A percentile compares a stretch with the other conserved stretches of the same genome.
phyloP scores from a whole-genome alignment of 768 basidiomycete genomes.

The Kwoniella dendrophila region DNA sequence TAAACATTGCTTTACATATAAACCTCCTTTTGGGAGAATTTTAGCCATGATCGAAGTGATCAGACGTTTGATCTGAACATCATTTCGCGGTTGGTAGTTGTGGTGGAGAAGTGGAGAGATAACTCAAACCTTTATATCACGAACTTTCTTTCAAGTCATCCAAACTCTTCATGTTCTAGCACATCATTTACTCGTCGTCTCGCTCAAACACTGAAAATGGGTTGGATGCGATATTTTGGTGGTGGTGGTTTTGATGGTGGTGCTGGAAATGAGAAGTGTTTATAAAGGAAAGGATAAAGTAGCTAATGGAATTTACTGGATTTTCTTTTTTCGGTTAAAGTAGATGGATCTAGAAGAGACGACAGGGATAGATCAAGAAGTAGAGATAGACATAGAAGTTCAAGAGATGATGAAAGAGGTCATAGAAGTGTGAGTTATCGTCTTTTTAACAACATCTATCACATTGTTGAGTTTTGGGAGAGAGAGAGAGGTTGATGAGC shows the following conservation, averaged over 20 bases:
- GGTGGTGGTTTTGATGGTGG: background rate
- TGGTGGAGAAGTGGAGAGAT: background rate
- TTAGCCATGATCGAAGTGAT: background rate
- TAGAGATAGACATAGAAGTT: conserved; percentile 49
- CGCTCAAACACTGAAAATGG: too few species aligned
- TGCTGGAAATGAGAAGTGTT: background rate
- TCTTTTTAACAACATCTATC: background rate
- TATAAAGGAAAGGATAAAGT: conserved; percentile 4
- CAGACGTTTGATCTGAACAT: background rate
- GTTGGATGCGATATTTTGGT: background rate
- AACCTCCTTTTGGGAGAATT: background rate
- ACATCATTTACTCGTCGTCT: too few species aligned
- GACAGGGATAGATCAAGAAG: conserved; percentile 42
- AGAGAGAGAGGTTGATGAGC: conserved; percentile 2
- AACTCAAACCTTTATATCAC: background rate
- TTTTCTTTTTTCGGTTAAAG: background rate
- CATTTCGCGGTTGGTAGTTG: background rate
- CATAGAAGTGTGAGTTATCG: conserved; percentile 64
- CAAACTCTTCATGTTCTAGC: background rate
- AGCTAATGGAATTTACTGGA: conserved; percentile 17
- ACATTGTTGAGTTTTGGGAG: background rate
- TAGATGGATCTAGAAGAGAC: conserved; percentile 30
- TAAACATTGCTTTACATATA: too few species aligned
- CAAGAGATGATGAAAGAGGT: conserved; percentile 53
- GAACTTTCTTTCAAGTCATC: background rate